Evolutionary conservation across 345 rosid genomes (phyloP), one percentile per base, ranked within the genome.

Genomic region (Eucalyptus sp.): DNA sequence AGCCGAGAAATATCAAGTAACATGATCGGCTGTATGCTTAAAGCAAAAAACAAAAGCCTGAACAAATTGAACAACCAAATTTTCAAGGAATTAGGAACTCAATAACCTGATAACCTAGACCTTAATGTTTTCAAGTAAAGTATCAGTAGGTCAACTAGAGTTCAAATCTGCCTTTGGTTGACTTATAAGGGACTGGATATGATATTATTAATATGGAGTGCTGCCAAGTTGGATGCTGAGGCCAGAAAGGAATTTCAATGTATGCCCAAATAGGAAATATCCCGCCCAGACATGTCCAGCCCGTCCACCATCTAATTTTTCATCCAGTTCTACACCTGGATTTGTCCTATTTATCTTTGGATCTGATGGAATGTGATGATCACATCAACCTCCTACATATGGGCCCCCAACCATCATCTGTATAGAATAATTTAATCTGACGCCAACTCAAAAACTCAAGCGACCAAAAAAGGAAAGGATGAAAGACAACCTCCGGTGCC

Each of bases 401-500:
- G 79, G 41, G 41, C 79, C 41, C 3, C 41, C 79, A n/a, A 31
- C 79, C 41, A 66, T 66, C 79, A 66, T 31, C 15, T n/a, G 76
- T n/a, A 31, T n/a, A 66, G 33, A 66, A 15, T 15, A n/a, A 66
- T 31, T 37, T 66, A 66, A 66, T 66, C 79, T 2, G 79, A 15
- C 76, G 33, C 79, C 1, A 66, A 31, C 79, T 31, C 41, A 60
- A 50, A 54, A 13, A 68, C 87, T 60, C 86, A 66, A 66, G 33
- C 20, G 41, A 66, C 41, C 22, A 66, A 8, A 50, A 89, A 50
- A 89, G 56, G 37, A 87, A 88, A 81, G 85, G 76, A 13, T 37
- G 43, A 91, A 92, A 48, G 44, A 92, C 91, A 89, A 97, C 99
- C 99, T 97, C 99, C 44, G 99, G 99, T 80, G 99, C 99, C 99